Base-by-base conservation (phyloP, 2,329 filamentous ascomycete genomes). In the Kalaharituber pfeilii region DNA sequence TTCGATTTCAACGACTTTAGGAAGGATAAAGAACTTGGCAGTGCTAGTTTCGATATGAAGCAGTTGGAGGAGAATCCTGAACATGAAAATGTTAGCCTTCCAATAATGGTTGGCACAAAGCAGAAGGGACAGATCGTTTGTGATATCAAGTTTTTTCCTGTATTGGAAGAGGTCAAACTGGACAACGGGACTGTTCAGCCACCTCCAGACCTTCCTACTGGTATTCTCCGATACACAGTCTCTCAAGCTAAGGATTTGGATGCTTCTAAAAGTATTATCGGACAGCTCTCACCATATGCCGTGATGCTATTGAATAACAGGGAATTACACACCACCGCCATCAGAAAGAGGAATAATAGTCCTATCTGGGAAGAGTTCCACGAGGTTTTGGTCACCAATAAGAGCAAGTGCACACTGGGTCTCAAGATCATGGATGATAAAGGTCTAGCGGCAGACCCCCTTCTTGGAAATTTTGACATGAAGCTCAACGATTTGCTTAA, bases 191-290 rank as follows among this genome's bases (percentile, higher is more conserved):
- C 79, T 57, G 71, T 78, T 47, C 82, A 86, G 62, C 85, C 88
- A 2, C 78, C 85, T 0, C 89, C 89, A 25, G 87, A 94, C 63
- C 82, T 86, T 15, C 89, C 89, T 65, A 94, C 89, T 20, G 93
- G 91, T 73, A 94, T 98, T 66, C 79, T 88, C 59, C 82, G 86
- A 58, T 94, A 95, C 68, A 93, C 84, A 0, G 78, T 98, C 52
- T 88, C 95, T 66, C 89, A 94, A 69, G 89, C 88, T 61, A 98
- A 98, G 73, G 89, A 96, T 63, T 76, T 98, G 28, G 91, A 98
- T 65, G 82, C 82, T 51, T 84, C 79, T 60, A 95, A 91, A 80
- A 94, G 87, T 69, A 71, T 98, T 65, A 81, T 96, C 57, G 91
- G 91, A 27, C 76, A 82, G 59, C 80, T 98, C 49, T 96, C 87